A percentile compares a stretch with the other conserved stretches of the same genome.
Conservation (phyloP, 2,329 filamentous ascomycete species). For the Aspergillus awamori region DNA sequence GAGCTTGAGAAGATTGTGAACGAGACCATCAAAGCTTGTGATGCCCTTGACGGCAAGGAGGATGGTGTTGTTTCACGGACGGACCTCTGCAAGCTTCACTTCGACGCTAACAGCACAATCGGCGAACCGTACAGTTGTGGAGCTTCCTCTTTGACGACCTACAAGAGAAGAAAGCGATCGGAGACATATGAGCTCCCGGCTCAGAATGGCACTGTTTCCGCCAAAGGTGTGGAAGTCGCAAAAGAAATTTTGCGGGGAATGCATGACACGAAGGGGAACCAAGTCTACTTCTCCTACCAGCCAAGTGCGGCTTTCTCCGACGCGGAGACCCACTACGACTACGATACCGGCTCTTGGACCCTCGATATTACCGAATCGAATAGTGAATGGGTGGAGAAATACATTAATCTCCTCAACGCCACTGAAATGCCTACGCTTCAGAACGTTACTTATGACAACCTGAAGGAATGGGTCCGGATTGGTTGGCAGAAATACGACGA, state of each 20-base stretch:
- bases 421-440: slow-evolving; percentile 48
- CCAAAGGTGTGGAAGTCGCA: slow-evolving; percentile 36
- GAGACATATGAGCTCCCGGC: slow-evolving; percentile 30
- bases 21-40: slow-evolving; percentile 57
- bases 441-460: slow-evolving; percentile 58
- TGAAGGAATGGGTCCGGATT: slow-evolving; percentile 56
- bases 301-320: slow-evolving; percentile 33
- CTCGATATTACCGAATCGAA: slow-evolving; percentile 37
- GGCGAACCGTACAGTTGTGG: slow-evolving; percentile 52
- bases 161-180: slow-evolving; percentile 25
- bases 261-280: slow-evolving; percentile 43
- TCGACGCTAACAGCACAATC: slow-evolving; percentile 51
- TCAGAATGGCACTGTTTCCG: slow-evolving; percentile 36
- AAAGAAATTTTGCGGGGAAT: slow-evolving; percentile 44
- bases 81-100: slow-evolving; percentile 52
- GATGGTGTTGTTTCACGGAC: slow-evolving; percentile 58
- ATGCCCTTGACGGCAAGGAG: slow-evolving; percentile 56
- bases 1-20: slow-evolving; percentile 47
- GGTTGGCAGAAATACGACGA: slow-evolving; percentile 55
- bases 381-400: slow-evolving; percentile 42
- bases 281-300: slow-evolving; percentile 44
- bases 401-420: slow-evolving; percentile 31
- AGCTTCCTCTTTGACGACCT: slow-evolving; percentile 32
- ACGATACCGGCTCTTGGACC: slow-evolving; percentile 32
- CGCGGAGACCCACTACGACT: slow-evolving; percentile 31